A percentile compares a stretch with the other conserved stretches of the same genome.
Conservation (phyloP, 768 basidiomycete species). For the Agrocybe pediades region DNA sequence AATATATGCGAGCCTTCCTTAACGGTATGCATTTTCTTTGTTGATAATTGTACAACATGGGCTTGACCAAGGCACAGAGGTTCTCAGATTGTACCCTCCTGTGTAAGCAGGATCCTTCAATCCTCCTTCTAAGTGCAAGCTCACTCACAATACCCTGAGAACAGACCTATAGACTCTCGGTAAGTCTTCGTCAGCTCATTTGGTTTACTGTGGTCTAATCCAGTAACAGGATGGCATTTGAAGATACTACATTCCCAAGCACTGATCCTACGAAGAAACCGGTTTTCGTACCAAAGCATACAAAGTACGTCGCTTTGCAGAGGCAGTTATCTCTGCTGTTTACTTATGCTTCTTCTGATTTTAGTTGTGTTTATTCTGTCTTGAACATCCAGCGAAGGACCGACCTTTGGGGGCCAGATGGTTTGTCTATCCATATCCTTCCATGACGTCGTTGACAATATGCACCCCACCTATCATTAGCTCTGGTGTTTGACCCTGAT, state of each 20-base stretch:
- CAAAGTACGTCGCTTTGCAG: slow-evolving; percentile 35
- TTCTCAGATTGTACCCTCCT: slow-evolving; percentile 39
- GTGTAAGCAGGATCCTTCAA: slow-evolving; percentile 22
- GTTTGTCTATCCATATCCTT: slow-evolving; percentile 28
- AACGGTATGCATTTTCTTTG: slow-evolving; percentile 24
- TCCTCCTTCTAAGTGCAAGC: slow-evolving; percentile 34
- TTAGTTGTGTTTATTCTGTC: slow-evolving; percentile 32
- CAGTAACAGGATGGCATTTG: slow-evolving; percentile 4
- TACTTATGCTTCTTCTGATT: background rate
- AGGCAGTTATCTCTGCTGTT: background rate
- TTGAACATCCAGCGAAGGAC: slow-evolving; percentile 50
- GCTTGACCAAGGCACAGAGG: slow-evolving; percentile 29
- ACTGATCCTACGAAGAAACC: slow-evolving; percentile 17
- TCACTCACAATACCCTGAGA: slow-evolving; percentile 41
- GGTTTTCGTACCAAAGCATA: slow-evolving; percentile 28
- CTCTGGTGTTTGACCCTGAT: slow-evolving; percentile 63
- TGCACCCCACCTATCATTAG: slow-evolving; percentile 23
- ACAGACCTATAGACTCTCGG: slow-evolving; percentile 23
- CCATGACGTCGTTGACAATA: background rate
- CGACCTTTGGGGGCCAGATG: slow-evolving; percentile 58
- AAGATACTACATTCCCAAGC: slow-evolving; percentile 17
- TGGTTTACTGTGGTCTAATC: slow-evolving; percentile 34
- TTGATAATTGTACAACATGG: background rate
- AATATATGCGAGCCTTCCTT: slow-evolving; percentile 31
- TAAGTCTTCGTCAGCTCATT: slow-evolving; percentile 14